Base-by-base conservation (phyloP, 2,329 filamentous ascomycete genomes). In the Corynespora cassiicola region DNA sequence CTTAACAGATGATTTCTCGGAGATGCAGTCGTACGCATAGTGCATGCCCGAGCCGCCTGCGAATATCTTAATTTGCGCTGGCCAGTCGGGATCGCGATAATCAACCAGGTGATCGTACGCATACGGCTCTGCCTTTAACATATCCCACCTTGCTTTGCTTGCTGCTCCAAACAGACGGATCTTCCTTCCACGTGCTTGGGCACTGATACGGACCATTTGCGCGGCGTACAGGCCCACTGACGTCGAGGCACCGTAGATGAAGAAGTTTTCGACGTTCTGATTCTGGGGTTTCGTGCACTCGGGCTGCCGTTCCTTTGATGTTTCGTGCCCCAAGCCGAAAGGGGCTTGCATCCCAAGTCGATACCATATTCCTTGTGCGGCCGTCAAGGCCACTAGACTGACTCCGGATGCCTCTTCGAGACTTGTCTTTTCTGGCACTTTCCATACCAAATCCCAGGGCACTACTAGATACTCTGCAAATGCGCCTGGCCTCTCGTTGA, bases 361-460 rank as follows among this genome's bases (percentile, higher is more conserved):
- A 14, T 50, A 52, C 31, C 66, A 75, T 3, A 75, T 24, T 0
- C 56, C 66, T 37, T 76, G 73, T 0, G 73, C 72, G 3, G 71
- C 73, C 0, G 73, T 75, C 11, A 76, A 40, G 4, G 58, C 71
- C 10, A 71, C 73, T 32, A 75, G 50, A 33, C 66, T 74, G 2
- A 75, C 55, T 0, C 63, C 51, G 0, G 70, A 65, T 1, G 72
- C 73, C n/a, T 63, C 53, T 28, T 74, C 67, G 2, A 65, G 41
- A 0, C 53, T 42, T n/a, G 74, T 20, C 1, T 15, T 11, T 0
- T 58, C 54, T 0, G 72, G 69, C 0, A 75, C 39, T 1, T 39
- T 46, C 67, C 72, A 74, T 2, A 70, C 51, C 1, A 76, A 56
- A 24, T 74, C 71, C 24, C 54, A 61, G 1, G 61, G 55, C 1